These are phyloP conservation scores for Nigrospora sphaerica DNA, from an alignment of 2,329 filamentous ascomycete genomes.

Conservation along the genomic window DNA sequence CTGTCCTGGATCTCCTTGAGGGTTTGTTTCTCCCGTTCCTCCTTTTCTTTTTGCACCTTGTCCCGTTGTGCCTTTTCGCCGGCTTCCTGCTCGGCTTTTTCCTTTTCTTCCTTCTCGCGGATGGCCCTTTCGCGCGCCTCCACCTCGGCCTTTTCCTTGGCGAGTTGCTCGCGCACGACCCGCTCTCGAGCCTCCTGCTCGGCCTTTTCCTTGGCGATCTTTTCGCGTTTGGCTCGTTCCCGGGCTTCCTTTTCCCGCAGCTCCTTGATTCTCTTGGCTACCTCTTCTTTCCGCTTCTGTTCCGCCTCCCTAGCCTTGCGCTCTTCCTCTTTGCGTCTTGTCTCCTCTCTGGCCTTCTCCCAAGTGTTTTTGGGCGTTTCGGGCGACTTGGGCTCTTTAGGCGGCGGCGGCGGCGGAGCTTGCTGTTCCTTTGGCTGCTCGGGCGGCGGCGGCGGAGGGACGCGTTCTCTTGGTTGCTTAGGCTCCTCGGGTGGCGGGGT, in stretches of 20 bases:
- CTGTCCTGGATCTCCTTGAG: slow-evolving; percentile 24
- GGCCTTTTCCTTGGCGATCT: slow-evolving; percentile 24
- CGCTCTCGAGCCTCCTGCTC: slow-evolving; percentile 27
- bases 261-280: slow-evolving; percentile 44
- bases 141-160: slow-evolving; percentile 28
- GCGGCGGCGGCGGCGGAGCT: slow-evolving; percentile 5
- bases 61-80: slow-evolving; percentile 21
- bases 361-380: slow-evolving; percentile 44
- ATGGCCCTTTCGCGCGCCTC: slow-evolving; percentile 24
- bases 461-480: slow-evolving; percentile 10
- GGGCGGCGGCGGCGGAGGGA: slow-evolving; percentile 6
- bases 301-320: slow-evolving; percentile 55
- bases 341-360: slow-evolving; percentile 66
- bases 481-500: slow-evolving; percentile 5
- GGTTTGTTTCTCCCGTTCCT: slow-evolving; percentile 22
- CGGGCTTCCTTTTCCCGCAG: slow-evolving; percentile 48
- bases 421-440: slow-evolving; percentile 8
- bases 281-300: slow-evolving; percentile 51
- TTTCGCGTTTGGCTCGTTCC: slow-evolving; percentile 30
- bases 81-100: slow-evolving; percentile 27
- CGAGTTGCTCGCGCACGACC: slow-evolving; percentile 17
- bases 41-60: slow-evolving; percentile 20
- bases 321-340: slow-evolving; percentile 55
- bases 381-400: slow-evolving; percentile 11
- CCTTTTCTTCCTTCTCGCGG: slow-evolving; percentile 21